phyloP scores from a whole-genome alignment of 2,329 filamentous ascomycete genomes.

The Penicillium brasilianum region DNA sequence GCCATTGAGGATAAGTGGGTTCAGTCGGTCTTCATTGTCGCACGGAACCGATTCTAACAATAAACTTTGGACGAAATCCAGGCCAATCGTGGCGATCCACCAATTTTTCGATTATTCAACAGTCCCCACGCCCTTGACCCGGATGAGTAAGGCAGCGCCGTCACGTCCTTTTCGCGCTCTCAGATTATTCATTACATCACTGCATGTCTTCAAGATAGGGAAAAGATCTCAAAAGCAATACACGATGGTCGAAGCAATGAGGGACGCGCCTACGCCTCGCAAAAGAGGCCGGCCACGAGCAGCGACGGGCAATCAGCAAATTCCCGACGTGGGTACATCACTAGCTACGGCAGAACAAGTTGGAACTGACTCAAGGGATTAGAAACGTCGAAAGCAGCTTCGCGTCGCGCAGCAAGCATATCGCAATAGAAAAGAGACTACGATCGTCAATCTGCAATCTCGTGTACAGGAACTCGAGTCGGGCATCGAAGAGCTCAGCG shows the following conservation, averaged over 20 bases:
- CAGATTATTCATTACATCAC: neutral
- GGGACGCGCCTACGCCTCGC: conserved; percentile 24
- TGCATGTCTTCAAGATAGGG: conserved; percentile 1
- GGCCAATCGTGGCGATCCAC: neutral
- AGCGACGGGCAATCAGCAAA: conserved; percentile 27
- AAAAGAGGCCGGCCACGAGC: conserved; percentile 34
- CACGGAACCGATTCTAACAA: neutral
- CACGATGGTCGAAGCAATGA: conserved; percentile 15
- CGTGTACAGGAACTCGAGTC: conserved; percentile 32
- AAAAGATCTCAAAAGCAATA: neutral
- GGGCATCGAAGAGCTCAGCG: conserved; percentile 32
- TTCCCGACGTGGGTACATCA: conserved; percentile 29
- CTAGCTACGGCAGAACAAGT: neutral
- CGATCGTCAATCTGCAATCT: conserved; percentile 30
- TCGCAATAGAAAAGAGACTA: conserved; percentile 34
- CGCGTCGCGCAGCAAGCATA: conserved; percentile 35
- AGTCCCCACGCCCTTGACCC: conserved; percentile 9
- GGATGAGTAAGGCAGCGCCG: neutral
- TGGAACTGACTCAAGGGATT: conserved; percentile 16
- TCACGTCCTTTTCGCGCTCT: neutral
- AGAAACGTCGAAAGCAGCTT: conserved; percentile 36
- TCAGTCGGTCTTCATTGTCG: neutral
- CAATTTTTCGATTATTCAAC: conserved; percentile 21
- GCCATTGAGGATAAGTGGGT: neutral
- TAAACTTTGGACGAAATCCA: neutral